Base-by-base conservation (phyloP, 345 rosid species). In the Reutealis trisperma region DNA sequence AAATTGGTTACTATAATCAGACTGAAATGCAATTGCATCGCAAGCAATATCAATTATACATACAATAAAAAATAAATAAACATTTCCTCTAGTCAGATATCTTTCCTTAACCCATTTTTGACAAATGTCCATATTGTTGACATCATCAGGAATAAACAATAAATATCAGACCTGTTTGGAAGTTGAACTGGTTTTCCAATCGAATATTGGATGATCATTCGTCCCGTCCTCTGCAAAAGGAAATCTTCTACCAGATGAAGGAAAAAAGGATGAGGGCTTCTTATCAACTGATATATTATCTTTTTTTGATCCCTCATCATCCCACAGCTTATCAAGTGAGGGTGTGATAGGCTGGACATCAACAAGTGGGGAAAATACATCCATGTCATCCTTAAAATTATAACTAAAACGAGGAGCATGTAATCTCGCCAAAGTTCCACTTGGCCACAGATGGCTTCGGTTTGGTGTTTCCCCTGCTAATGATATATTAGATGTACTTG, bases 311-410 rank as follows among this genome's bases (percentile, higher is more conserved):
- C 87, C 90, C 68, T 86, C 94, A 78, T 85, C 89, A 80, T 87
- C 85, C 97, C 97, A 94, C 67, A 88, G 75, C 84, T 90, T 93
- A 76, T 89, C 89, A 71, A 90, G 90, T 55, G 98, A 91, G 60
- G 96, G 92, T 21, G 91, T 92, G 71, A 92, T 89, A 12, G 97
- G 94, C 61, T 85, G 89, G 81, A 92, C 92, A 52, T 91, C 97
- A 70, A 88, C 86, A 65, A 91, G 87, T 63, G 99, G 99, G 67
- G 99, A 96, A 84, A 96, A 96, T 8, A 94, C 91, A 69, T 87
- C 93, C 99, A 96, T 96, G 64, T 91, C 97, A 84, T 96, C 98
- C 84, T 87, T 92, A 55, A 90, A 89, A 83, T 87, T 91, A 80
- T 86, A 86, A 30, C 81, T 84, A 32, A 90, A 77, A 79, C 90